Evolutionary conservation across 371 early-diverging fungal genomes (phyloP), one percentile per base, ranked within the genome.

Genomic region (Rhizopus microsporus): DNA sequence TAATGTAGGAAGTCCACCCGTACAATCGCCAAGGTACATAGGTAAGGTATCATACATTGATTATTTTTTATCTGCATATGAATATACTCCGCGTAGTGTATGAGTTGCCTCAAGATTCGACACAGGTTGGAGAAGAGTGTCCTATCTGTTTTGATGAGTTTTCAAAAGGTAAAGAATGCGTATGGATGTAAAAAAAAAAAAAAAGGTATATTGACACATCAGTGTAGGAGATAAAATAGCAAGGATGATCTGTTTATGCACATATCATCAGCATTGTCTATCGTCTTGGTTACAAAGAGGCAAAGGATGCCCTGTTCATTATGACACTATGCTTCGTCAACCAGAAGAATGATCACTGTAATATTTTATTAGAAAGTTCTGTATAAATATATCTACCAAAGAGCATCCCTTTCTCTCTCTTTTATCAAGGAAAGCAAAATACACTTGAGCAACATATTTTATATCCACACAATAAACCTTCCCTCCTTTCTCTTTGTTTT

Each of bases 121-220:
- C 83, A 23, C 63, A 84, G 51, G 60, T 88, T 44, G 88, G 83
- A 30, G 84, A 82, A 60, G 94, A 93, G 60, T 93, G 94, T 61
- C 81, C 89, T 1, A 93, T 93, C 42, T 93, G 94, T 72, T 89
- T 93, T 75, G 92, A 93, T 51, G 94, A 93, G 60, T 92, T 91
- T 81, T 77, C 72, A 52, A 39, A 76, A 66, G 86, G 88, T 84
- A 68, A 56, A 52, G 6, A 6, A 39, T 46, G 5, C 39, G n/a
- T 17, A 40, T 8, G 12, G 6, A 33, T 29, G 35, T 43, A 52
- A 52, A 30, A 40, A 53, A 16, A 40, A 31, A 8, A 29, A 6
- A 39, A 31, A 16, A 6, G 32, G 42, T 12, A 32, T 8, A 32
- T 8, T 10, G 29, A 9, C 23, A 23, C 23, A 23, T 23, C 23